Evolutionary conservation across 108 stramenopile genomes (phyloP).

Genomic region (Skeletonema costatum): DNA sequence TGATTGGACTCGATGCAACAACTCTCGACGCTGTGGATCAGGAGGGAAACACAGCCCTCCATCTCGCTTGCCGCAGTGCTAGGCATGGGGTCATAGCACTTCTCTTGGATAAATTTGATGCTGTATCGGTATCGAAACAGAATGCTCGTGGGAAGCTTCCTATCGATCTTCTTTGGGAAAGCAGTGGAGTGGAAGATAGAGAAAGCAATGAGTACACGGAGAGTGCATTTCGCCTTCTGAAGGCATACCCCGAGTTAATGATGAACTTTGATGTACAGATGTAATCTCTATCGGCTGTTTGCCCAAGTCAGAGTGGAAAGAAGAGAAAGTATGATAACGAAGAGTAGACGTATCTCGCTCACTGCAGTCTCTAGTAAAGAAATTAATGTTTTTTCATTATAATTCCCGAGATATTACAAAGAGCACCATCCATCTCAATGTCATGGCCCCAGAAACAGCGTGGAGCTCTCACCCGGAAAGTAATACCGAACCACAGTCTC

Average conservation of each 20-base stretch:
- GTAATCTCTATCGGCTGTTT: no score
- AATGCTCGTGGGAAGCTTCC: neutral
- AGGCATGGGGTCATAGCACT: neutral
- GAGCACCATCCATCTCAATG: no score
- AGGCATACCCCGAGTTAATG: neutral
- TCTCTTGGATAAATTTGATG: neutral
- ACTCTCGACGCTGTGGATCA: no score
- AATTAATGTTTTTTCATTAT: no score
- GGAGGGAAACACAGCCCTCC: no score
- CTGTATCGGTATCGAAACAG: neutral
- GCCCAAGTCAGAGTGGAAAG: no score
- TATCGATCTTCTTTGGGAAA: constrained; percentile 1
- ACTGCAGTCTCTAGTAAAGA: no score
- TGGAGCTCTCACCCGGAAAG: constrained; percentile 1
- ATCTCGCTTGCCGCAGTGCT: constrained; percentile 1
- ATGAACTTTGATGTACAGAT: neutral
- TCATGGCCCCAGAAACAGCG: neutral
- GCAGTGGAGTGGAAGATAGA: neutral
- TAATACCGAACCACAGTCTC: constrained; percentile 10
- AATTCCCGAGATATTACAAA: no score
- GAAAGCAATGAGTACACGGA: neutral
- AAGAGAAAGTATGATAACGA: no score
- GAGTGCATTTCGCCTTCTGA: neutral
- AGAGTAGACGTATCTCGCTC: no score
- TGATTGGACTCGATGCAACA: no score